phyloP scores from a whole-genome alignment of 768 basidiomycete genomes.

The Boletus speciosus region DNA sequence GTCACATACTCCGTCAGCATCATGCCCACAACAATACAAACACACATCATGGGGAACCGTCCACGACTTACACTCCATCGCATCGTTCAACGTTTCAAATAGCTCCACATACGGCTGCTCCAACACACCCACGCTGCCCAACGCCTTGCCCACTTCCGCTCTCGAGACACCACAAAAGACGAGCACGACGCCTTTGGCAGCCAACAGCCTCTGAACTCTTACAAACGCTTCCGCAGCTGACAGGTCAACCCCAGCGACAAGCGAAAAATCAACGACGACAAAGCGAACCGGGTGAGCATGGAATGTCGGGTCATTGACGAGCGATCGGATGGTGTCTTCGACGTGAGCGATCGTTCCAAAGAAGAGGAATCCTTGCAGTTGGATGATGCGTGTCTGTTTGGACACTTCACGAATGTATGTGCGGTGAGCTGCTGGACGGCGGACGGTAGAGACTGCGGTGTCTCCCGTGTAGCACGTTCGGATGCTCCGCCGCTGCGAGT shows the following conservation, averaged over 20 bases:
- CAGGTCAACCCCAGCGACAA: slow-evolving; percentile 90
- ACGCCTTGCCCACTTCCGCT: slow-evolving; percentile 64
- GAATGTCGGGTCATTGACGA: slow-evolving; percentile 73
- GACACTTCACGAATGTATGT: slow-evolving; percentile 92
- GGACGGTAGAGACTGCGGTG: slow-evolving; percentile 84
- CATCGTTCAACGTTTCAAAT: slow-evolving; percentile 81
- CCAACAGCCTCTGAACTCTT: slow-evolving; percentile 78
- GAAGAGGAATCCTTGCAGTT: slow-evolving; percentile 90
- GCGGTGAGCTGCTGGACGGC: slow-evolving; percentile 82
- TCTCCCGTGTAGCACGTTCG: slow-evolving; percentile 81
- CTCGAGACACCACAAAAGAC: slow-evolving; percentile 84
- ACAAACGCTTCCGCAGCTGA: slow-evolving; percentile 95
- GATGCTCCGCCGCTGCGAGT: slow-evolving; percentile 81
- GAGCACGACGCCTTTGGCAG: slow-evolving; percentile 71
- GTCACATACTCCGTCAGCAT: slow-evolving; percentile 6
- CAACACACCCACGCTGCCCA: slow-evolving; percentile 77
- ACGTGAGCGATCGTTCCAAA: slow-evolving; percentile 91
- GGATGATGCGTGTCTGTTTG: slow-evolving; percentile 83
- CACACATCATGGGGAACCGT: neutral
- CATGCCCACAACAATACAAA: neutral
- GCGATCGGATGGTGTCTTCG: slow-evolving; percentile 77
- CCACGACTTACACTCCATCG: slow-evolving; percentile 76
- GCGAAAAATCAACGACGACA: slow-evolving; percentile 81
- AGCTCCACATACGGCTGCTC: slow-evolving; percentile 76
- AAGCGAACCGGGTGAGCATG: slow-evolving; percentile 77